phyloP scores from a whole-genome alignment of 2,329 filamentous ascomycete genomes.

The Neofusicoccum laricinum region DNA sequence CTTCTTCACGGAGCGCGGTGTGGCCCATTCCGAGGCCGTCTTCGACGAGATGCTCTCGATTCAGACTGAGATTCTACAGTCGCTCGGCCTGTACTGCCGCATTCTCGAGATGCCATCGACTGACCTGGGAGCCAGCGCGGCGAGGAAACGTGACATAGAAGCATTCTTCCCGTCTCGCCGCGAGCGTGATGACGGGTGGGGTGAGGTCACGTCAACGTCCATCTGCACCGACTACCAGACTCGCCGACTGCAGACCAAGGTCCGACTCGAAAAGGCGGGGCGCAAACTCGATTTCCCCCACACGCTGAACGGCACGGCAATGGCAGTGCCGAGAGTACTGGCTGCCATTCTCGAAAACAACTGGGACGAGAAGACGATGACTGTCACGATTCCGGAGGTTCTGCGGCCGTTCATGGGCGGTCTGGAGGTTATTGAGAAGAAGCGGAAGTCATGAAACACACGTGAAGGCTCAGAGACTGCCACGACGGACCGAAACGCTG shows the following conservation, averaged over 20 bases:
- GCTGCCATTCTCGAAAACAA: slow-evolving; percentile 88
- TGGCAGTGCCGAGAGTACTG: slow-evolving; percentile 85
- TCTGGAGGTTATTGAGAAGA: slow-evolving; percentile 30
- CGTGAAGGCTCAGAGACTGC: neutral
- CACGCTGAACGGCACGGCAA: slow-evolving; percentile 90
- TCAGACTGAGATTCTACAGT: slow-evolving; percentile 77
- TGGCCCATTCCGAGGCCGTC: slow-evolving; percentile 46
- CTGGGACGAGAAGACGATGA: slow-evolving; percentile 69
- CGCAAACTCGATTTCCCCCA: slow-evolving; percentile 70
- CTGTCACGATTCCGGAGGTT: slow-evolving; percentile 74
- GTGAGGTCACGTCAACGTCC: slow-evolving; percentile 86
- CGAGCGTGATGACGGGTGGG: slow-evolving; percentile 71
- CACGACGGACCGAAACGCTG: neutral
- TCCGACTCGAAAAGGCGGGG: slow-evolving; percentile 50
- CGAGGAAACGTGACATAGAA: slow-evolving; percentile 88
- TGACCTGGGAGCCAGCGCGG: slow-evolving; percentile 86
- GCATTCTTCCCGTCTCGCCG: slow-evolving; percentile 83
- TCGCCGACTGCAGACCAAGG: slow-evolving; percentile 72
- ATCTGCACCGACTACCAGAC: slow-evolving; percentile 95
- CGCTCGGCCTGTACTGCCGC: slow-evolving; percentile 78
- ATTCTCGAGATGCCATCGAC: slow-evolving; percentile 87
- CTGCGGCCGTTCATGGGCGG: slow-evolving; percentile 79
- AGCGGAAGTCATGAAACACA: slow-evolving; percentile 1
- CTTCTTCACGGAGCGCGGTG: slow-evolving; percentile 24
- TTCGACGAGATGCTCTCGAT: slow-evolving; percentile 86